Evolutionary conservation across 441 rosid species (phyloP).

Genomic region (Gossypium trilobum): DNA sequence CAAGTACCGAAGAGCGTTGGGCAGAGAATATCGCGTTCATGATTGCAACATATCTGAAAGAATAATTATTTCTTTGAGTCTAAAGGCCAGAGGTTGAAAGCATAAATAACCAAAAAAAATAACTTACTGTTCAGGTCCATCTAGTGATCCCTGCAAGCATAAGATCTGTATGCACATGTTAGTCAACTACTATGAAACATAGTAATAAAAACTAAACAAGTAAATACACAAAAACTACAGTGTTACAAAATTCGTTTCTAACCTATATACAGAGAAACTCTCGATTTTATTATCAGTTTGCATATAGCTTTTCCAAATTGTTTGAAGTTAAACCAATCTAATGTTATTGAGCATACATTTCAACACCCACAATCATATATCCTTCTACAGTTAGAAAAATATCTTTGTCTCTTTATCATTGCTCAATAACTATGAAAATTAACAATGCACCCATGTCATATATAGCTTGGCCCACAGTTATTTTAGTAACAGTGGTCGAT

Average conservation of each 20-base stretch:
- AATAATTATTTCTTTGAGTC: conserved; percentile 10
- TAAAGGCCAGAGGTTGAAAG: conserved; percentile 18
- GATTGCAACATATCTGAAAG: conserved; percentile 81
- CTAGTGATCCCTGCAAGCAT: conserved; percentile 96
- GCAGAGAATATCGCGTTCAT: conserved; percentile 97
- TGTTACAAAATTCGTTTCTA: neutral
- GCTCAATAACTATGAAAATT: neutral
- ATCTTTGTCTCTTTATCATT: neutral
- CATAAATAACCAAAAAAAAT: conserved; percentile 12
- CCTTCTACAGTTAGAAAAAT: neutral
- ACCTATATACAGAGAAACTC: neutral
- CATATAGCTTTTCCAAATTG: neutral
- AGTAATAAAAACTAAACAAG: neutral
- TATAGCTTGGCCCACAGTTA: neutral
- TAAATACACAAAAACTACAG: neutral
- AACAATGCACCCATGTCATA: neutral
- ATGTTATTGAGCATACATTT: neutral
- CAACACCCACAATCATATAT: neutral
- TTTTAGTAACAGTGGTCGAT: neutral
- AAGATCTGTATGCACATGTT: conserved; percentile 51
- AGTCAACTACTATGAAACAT: conserved; percentile 14
- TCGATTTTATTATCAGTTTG: neutral
- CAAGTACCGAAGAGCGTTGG: conserved; percentile 71
- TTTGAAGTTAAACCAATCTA: neutral
- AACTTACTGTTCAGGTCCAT: conserved; percentile 95